A percentile compares a stretch with the other conserved stretches of the same genome.
phyloP scores from a whole-genome alignment of 345 rosid species.

The Camelina neglecta region DNA sequence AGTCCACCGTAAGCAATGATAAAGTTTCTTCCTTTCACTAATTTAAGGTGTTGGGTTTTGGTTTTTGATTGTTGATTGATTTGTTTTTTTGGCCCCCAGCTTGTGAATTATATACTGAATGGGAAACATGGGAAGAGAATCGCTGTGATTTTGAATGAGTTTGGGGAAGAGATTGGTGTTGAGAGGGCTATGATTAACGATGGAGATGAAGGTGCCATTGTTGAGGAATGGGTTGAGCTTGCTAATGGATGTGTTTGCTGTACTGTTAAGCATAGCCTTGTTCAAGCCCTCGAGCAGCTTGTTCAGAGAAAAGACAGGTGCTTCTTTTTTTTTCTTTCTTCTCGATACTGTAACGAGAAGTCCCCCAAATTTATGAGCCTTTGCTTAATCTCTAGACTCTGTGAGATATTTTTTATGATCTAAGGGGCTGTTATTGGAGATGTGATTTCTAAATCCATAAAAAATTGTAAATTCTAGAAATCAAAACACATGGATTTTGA shows the following conservation, averaged over 20 bases:
- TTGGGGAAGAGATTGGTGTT: constrained; percentile 95
- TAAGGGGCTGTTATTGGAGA: no score
- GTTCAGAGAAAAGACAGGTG: constrained; percentile 84
- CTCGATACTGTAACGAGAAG: background rate
- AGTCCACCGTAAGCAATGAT: constrained; percentile 74
- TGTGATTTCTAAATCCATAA: no score
- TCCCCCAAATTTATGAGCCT: background rate
- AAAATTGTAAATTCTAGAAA: no score
- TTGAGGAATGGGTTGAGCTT: constrained; percentile 97
- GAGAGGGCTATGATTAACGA: constrained; percentile 98
- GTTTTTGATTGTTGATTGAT: constrained; percentile 5
- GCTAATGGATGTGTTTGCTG: constrained; percentile 95
- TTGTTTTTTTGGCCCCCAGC: constrained; percentile 48
- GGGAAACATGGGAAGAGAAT: constrained; percentile 88
- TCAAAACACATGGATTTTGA: no score
- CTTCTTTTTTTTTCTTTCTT: background rate
- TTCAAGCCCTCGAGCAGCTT: constrained; percentile 94
- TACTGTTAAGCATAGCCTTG: constrained; percentile 90
- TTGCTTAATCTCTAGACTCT: background rate
- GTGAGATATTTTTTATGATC: background rate
- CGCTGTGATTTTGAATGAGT: constrained; percentile 94
- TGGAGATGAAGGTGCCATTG: constrained; percentile 81
- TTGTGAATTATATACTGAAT: constrained; percentile 76
- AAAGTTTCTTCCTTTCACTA: background rate
- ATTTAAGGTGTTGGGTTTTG: background rate